phyloP scores from a whole-genome alignment of 805 yeast species.

The Pichia scutulata region DNA sequence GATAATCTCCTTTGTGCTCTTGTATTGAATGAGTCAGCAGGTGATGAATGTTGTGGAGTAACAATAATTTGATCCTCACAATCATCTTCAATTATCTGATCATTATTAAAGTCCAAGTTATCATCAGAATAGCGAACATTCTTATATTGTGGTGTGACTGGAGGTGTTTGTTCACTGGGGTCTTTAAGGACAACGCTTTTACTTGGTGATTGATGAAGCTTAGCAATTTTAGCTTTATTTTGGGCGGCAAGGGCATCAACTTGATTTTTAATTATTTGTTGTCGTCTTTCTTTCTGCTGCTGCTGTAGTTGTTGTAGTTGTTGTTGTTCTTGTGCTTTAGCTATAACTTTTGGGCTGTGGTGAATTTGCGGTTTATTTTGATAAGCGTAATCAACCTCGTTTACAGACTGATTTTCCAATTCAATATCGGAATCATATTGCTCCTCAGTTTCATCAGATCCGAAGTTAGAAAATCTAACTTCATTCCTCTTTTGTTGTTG shows the following conservation, averaged over 20 bases:
- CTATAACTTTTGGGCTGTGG: not conserved
- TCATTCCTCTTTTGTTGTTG: not conserved
- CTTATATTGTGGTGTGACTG: not conserved
- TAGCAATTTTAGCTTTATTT: not conserved
- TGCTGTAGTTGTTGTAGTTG: not conserved
- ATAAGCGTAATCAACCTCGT: not conserved
- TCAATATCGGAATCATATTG: not conserved
- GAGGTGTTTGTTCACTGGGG: not conserved
- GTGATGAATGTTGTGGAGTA: slow-evolving; percentile 3
- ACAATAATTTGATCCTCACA: slow-evolving; percentile 2
- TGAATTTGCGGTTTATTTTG: not conserved
- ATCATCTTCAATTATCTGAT: slow-evolving; percentile 1
- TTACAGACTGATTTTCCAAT: not conserved
- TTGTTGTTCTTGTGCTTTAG: not conserved
- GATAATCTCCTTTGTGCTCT: slow-evolving; percentile 10
- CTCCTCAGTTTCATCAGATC: not conserved
- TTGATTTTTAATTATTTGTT: not conserved
- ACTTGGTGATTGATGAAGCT: not conserved
- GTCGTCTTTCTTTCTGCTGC: too few relatives aligned
- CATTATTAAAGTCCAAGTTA: not conserved
- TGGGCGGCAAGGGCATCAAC: not conserved
- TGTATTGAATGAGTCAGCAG: not conserved
- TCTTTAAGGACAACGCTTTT: not conserved
- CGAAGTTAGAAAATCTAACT: slow-evolving; percentile 2
- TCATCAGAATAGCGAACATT: not conserved